Evolutionary conservation across 2,329 filamentous ascomycete species (phyloP).

Genomic region (Chaetothyriales sp.): DNA sequence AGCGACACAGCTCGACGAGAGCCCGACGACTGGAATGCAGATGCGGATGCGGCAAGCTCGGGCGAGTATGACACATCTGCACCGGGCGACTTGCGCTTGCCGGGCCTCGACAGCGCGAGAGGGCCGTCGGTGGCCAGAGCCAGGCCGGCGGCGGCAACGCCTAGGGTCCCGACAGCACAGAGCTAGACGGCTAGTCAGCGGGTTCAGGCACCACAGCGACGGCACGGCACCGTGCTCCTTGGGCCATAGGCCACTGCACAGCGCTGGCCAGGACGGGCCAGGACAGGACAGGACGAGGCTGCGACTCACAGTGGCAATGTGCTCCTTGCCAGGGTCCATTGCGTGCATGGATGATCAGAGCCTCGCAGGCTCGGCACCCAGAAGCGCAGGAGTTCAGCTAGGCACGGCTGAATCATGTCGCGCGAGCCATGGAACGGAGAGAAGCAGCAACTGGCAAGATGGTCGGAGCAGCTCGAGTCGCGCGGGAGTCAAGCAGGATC

Average conservation of each 20-base stretch:
- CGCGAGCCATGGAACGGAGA: background rate
- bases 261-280: too few relatives aligned
- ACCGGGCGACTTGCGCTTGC: conserved; percentile 26
- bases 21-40: background rate
- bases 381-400: background rate
- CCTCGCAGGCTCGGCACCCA: background rate
- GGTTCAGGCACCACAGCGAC: background rate
- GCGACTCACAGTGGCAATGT: conserved; percentile 13
- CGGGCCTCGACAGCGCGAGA: conserved; percentile 12
- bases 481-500: background rate
- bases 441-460: background rate
- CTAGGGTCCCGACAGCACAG: conserved; percentile 50
- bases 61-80: conserved; percentile 20
- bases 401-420: background rate
- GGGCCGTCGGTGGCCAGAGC: conserved; percentile 40
- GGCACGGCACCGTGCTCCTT: too few relatives aligned
- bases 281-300: background rate
- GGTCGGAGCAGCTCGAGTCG: background rate
- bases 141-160: conserved; percentile 45
- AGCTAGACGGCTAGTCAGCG: conserved; percentile 31
- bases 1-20: conserved; percentile 6
- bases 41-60: background rate
- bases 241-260: too few relatives aligned
- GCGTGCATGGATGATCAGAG: conserved; percentile 17
- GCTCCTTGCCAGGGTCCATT: conserved; percentile 15